Conservation (phyloP, 1,139 yeast genomes). For the Scheffersomyces quercinus region DNA sequence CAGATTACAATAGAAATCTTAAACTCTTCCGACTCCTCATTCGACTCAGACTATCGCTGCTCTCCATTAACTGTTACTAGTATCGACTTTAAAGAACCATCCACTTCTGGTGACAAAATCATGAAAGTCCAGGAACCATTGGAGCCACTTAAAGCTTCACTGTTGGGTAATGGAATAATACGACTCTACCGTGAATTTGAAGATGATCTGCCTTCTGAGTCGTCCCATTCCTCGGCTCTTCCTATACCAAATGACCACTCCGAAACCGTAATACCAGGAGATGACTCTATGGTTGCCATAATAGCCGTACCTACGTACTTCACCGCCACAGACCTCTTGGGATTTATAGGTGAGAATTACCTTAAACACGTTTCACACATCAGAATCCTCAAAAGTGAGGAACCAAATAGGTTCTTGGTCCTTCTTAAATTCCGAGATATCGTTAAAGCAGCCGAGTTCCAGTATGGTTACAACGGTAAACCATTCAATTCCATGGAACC, state of each 20-base stretch:
- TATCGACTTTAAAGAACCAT: conserved; percentile 20
- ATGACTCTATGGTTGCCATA: conserved; percentile 71
- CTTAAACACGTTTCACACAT: conserved; percentile 67
- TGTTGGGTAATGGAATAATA: conserved; percentile 73
- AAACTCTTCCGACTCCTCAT: not conserved
- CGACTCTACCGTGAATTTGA: conserved; percentile 61
- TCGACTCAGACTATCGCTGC: conserved; percentile 31
- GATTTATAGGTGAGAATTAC: conserved; percentile 68
- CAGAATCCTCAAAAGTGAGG: conserved; percentile 66
- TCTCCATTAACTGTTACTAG: conserved; percentile 33
- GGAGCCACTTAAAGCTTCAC: conserved; percentile 57
- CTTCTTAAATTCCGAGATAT: conserved; percentile 68
- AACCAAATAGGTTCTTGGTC: conserved; percentile 73
- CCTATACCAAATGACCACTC: not conserved
- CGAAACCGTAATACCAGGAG: conserved; percentile 28
- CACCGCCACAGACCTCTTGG: conserved; percentile 80
- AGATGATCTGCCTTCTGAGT: conserved; percentile 14
- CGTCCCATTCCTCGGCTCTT: not conserved
- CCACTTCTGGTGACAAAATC: conserved; percentile 1
- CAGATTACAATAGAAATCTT: conserved; percentile 35
- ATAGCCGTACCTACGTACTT: conserved; percentile 86
- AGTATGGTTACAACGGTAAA: conserved; percentile 67
- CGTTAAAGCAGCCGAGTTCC: conserved; percentile 61
- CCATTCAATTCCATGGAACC: conserved; percentile 87
- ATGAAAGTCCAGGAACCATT: conserved; percentile 12